These are phyloP conservation scores for Scolecobasidium constrictum DNA, from an alignment of 2,329 filamentous ascomycete genomes.

Conservation along the genomic window DNA sequence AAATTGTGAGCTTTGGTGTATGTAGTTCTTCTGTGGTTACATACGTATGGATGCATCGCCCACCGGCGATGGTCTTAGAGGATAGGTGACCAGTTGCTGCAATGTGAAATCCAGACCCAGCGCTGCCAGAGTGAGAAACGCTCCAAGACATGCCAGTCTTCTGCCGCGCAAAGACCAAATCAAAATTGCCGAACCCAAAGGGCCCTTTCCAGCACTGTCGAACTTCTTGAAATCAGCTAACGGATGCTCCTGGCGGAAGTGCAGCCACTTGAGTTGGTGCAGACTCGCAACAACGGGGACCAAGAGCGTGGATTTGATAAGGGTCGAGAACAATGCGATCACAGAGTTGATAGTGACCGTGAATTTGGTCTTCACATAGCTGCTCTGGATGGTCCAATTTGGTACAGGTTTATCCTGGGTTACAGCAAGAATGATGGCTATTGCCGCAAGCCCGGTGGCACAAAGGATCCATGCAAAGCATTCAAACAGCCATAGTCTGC, in stretches of 20 bases:
- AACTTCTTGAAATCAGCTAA: slow-evolving; percentile 19
- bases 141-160: slow-evolving; percentile 4
- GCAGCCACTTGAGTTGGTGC: slow-evolving; percentile 27
- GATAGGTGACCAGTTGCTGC: slow-evolving; percentile 7
- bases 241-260: slow-evolving; percentile 14
- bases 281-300: slow-evolving; percentile 21
- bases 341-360: slow-evolving; percentile 18
- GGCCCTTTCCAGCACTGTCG: slow-evolving; percentile 17
- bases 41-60: background rate
- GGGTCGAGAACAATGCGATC: slow-evolving; percentile 22
- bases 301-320: slow-evolving; percentile 20
- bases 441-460: slow-evolving; percentile 1
- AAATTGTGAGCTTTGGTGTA: no score
- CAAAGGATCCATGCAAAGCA: slow-evolving; percentile 4
- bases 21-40: background rate
- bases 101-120: slow-evolving; percentile 5
- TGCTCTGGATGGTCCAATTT: slow-evolving; percentile 4
- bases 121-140: slow-evolving; percentile 3
- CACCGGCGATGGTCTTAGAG: background rate
- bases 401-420: slow-evolving; percentile 3
- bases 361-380: background rate
- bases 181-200: slow-evolving; percentile 3
- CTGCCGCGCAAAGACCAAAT: background rate
- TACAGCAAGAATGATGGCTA: background rate
- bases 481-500: slow-evolving; percentile 5